Evolutionary conservation across 495 filamentous ascomycete genomes (phyloP), one percentile per base, ranked within the genome.

Genomic region (Cercophora samala): DNA sequence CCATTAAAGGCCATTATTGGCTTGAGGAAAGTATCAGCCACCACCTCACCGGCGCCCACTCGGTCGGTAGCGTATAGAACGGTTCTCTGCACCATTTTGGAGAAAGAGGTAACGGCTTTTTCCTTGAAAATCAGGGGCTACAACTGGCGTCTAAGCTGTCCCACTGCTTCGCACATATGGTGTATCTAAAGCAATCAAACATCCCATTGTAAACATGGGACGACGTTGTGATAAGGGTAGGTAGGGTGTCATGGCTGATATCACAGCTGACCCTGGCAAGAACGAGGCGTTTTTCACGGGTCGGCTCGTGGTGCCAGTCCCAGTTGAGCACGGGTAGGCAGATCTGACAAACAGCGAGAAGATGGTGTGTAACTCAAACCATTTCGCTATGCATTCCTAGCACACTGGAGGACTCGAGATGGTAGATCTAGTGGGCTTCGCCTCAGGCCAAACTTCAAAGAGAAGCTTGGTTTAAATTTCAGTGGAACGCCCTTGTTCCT

Each of bases 281-380:
- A 37, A 9, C 60, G 32, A 62, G 25, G 60, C 60, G 5, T 62
- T 37, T 42, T 42, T 62, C 18, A 25, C 24, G 18, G 60, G 9
- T 42, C 18, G 29, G 60, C 26, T 18, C 29, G 29, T 62, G 15
- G 5, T 42, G 18, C 24, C 29, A 62, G 26, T 46, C 60, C 25
- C 26, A 18, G 1, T 62, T 21, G 0, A 46, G 26, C 13, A 46
- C 2, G 1, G 46, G 21, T 22, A 62, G 60, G 60, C 60, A 62
- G 24, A 62, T 42, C 32, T 62, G 26, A 60, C 4, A 26, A 26
- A 11, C 22, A 60, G 11, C 46, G 26, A 29, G 19, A 32, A 60
- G 58, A 32, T 60, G 60, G 60, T 62, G 60, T n/a, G 32, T 15
- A 62, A 37, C 26, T 29, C 26, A 29, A 18, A 29, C 19, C n/a